Percentiles rank a stretch among this genome's conserved stretches.
Evolutionary conservation across 768 basidiomycete species (phyloP).

Genomic region (Postia placenta): DNA sequence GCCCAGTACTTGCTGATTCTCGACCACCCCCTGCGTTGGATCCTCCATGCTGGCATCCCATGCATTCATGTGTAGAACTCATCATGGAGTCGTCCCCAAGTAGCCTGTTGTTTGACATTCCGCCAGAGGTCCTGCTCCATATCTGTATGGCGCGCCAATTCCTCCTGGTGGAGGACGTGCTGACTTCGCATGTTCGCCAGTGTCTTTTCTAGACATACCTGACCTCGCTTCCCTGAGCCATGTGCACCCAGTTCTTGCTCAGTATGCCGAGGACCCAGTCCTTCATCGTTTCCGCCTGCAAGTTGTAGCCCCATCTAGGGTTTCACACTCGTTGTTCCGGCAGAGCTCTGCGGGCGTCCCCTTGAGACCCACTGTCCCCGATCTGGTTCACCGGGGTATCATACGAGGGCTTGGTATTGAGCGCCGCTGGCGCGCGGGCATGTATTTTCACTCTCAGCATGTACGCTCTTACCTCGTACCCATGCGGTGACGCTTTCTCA

Average conservation of each 20-base stretch:
- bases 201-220: constrained; percentile 68
- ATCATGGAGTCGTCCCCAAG: neutral
- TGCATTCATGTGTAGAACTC: too few relatives aligned
- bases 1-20: too few relatives aligned
- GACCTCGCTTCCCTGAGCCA: constrained; percentile 53
- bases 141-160: constrained; percentile 1
- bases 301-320: constrained; percentile 60
- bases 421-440: constrained; percentile 57
- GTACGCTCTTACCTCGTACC: too few relatives aligned
- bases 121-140: constrained; percentile 5
- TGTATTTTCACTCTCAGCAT: constrained; percentile 56
- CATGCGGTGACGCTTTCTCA: too few relatives aligned
- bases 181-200: constrained; percentile 31
- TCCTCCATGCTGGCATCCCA: too few relatives aligned
- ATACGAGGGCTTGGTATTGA: constrained; percentile 64
- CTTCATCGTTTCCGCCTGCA: constrained; percentile 57
- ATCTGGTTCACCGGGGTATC: constrained; percentile 65
- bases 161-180: neutral
- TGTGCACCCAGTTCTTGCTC: constrained; percentile 40
- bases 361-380: constrained; percentile 58
- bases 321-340: constrained; percentile 61
- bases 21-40: too few relatives aligned
- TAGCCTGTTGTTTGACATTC: neutral
- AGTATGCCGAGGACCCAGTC: constrained; percentile 54
- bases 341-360: constrained; percentile 46